Base-by-base conservation (phyloP, 2,329 filamentous ascomycete genomes). In the Aspergillus carbonarius region DNA sequence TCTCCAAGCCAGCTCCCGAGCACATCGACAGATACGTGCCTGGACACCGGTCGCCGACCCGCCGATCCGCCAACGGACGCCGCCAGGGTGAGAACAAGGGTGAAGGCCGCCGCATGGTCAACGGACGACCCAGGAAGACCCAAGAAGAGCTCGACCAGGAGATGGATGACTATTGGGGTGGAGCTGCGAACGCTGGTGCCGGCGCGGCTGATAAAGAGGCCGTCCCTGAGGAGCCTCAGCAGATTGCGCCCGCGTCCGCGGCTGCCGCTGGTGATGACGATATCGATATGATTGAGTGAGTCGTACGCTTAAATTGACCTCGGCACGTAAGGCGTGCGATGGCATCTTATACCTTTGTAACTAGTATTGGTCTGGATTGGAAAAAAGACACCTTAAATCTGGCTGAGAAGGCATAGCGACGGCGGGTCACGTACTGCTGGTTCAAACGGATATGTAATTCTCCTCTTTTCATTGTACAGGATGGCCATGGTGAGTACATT, bases 91-190 rank as follows among this genome's bases (percentile, higher is more conserved):
- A 70, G 20, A 69, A 63, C 25, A 60, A 58, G 40, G 63, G 58
- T 59, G 70, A 60, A 55, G 67, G 71, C 74, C 60, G 78, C 76
- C 64, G 78, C 32, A 79, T 79, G 48, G 81, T 79, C 17, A 82
- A 85, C 54, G 67, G 64, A 20, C 84, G 91, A 50, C 82, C 87
- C 2, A 89, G 86, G 76, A 96, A 96, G 83, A 96, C 93, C 0
- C 89, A 92, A 66, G 91, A 96, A 68, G 91, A 97, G 73, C 81
- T 97, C 40, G 93, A 97, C 73, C 91, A 91, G n/a, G 93, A 97
- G 77, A 97, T 97, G 93, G 92, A 88, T 30, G 91, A 96, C 71
- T 97, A 97, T 75, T 97, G 92, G 81, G 87, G 83, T 34, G 87
- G 83, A 30, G 79, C 78, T 25, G 74, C 75, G 37, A 74, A 68